A percentile compares a stretch with the other conserved stretches of the same genome.
These are phyloP conservation scores for Lactifluus subvellereus DNA, from an alignment of 768 basidiomycete genomes.

Conservation along the genomic window DNA sequence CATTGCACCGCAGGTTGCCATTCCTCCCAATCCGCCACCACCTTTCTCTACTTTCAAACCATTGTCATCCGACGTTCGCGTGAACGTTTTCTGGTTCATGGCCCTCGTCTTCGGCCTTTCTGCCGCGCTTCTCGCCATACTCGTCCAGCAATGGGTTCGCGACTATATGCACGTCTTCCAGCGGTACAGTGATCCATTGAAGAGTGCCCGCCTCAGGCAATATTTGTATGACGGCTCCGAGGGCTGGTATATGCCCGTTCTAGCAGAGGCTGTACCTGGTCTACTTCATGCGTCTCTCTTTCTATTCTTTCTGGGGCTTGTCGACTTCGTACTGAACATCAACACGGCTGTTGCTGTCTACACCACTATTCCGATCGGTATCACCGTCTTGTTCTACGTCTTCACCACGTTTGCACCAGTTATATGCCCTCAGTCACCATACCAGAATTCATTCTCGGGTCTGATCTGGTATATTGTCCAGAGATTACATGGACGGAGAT, in stretches of 20 bases:
- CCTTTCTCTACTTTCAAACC: conserved; percentile 17
- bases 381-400: conserved; percentile 14
- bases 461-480: conserved; percentile 11
- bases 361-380: background rate
- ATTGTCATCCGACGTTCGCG: conserved; percentile 32
- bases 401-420: conserved; percentile 14
- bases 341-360: conserved; percentile 11
- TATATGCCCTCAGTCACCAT: conserved; percentile 12
- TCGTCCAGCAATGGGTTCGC: conserved; percentile 47
- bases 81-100: conserved; percentile 41
- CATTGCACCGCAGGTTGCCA: background rate
- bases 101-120: conserved; percentile 35
- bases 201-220: conserved; percentile 38
- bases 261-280: conserved; percentile 42
- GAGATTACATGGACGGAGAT: background rate
- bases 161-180: conserved; percentile 31
- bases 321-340: conserved; percentile 38
- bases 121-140: conserved; percentile 40
- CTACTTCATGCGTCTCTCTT: conserved; percentile 46
- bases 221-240: conserved; percentile 35
- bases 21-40: background rate
- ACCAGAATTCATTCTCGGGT: conserved; percentile 7
- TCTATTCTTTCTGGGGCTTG: conserved; percentile 45
- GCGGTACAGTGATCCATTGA: conserved; percentile 28
- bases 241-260: conserved; percentile 36